phyloP scores from a whole-genome alignment of 1,284 basidiomycete genomes.

The Volvariella surrecta region DNA sequence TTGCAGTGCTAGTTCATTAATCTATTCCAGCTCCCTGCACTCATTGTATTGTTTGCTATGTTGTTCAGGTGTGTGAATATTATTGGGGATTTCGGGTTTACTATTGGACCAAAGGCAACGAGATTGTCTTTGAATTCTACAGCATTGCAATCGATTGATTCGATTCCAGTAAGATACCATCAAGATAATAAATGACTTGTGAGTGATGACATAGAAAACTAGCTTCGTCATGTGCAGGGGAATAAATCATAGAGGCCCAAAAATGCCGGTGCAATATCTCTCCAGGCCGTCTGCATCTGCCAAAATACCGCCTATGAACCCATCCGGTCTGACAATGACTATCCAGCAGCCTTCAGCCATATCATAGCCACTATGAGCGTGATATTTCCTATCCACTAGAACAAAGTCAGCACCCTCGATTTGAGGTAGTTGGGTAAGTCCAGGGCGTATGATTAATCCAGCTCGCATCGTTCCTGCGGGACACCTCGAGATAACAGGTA shows the following conservation, averaged over 20 bases:
- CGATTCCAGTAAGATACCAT: no score
- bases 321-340: constrained; percentile 15
- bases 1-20: no score
- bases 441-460: constrained; percentile 3
- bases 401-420: constrained; percentile 1
- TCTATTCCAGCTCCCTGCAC: no score
- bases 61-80: no score
- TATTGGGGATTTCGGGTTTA: no score
- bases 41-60: no score
- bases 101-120: no score
- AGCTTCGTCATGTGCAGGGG: no score
- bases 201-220: no score
- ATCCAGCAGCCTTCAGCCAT: not conserved
- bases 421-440: not conserved
- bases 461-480: not conserved
- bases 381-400: constrained; percentile 9
- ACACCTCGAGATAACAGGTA: not conserved
- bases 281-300: constrained; percentile 4
- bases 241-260: not conserved
- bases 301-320: constrained; percentile 14
- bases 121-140: no score
- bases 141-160: no score
- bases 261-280: constrained; percentile 12
- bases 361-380: constrained; percentile 10
- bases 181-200: no score